Conservation (phyloP, 345 rosid species). For the Toxicodendron radicans region DNA sequence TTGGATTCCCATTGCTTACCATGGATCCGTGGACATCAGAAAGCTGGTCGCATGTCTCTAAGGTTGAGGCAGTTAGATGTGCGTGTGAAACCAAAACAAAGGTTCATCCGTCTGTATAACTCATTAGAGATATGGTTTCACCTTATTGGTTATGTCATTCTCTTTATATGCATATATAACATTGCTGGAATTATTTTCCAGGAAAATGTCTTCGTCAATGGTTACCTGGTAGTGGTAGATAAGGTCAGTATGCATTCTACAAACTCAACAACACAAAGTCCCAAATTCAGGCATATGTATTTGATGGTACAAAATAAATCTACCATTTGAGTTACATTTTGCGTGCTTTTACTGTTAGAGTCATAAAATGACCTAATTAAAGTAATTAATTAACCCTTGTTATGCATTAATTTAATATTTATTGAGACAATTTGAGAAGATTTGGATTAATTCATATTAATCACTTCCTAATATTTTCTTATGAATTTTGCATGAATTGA, state of each 20-base stretch:
- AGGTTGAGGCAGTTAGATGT: constrained; percentile 67
- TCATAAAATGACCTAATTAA: too few species aligned
- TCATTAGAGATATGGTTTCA: background rate
- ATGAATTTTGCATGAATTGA: too few species aligned
- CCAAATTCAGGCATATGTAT: constrained; percentile 32
- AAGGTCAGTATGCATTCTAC: constrained; percentile 29
- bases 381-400: too few species aligned
- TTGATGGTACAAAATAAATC: constrained; percentile 18
- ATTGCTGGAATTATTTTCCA: background rate
- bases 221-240: constrained; percentile 25
- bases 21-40: constrained; percentile 55
- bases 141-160: background rate
- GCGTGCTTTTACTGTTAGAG: too few species aligned
- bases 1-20: constrained; percentile 67
- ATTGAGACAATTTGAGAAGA: too few species aligned
- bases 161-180: background rate
- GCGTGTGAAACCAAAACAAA: constrained; percentile 70
- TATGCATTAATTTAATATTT: too few species aligned
- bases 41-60: constrained; percentile 54
- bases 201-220: constrained; percentile 34
- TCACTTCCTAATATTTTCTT: too few species aligned
- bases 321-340: background rate
- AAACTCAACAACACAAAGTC: constrained; percentile 29
- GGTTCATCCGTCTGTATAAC: constrained; percentile 29
- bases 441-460: too few species aligned